These are phyloP conservation scores for Ogataea allantospora DNA, from an alignment of 805 yeast genomes.

Conservation along the genomic window DNA sequence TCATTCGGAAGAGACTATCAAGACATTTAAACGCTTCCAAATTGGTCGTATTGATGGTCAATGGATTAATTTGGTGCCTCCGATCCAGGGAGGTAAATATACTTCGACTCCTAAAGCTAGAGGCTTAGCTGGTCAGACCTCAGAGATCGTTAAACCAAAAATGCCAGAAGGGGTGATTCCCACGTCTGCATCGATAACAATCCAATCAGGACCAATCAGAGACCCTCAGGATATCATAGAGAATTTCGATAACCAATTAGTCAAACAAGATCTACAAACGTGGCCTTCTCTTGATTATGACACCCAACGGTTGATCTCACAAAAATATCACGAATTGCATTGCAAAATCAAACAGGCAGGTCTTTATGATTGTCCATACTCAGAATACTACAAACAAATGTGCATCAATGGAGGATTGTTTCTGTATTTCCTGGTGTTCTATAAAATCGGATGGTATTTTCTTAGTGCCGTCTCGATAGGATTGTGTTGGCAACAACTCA, in stretches of 20 bases:
- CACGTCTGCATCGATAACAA: conserved; percentile 27
- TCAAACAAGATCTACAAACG: conserved; percentile 51
- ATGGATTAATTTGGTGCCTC: conserved; percentile 81
- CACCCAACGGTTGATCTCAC: conserved; percentile 59
- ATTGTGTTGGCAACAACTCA: conserved; percentile 83
- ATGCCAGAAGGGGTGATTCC: conserved; percentile 50
- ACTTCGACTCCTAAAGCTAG: conserved; percentile 27
- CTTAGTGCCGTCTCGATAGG: conserved; percentile 68
- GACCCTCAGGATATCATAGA: conserved; percentile 55
- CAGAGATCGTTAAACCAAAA: conserved; percentile 45
- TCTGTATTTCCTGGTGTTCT: conserved; percentile 46
- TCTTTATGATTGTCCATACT: conserved; percentile 69
- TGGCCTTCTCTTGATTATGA: conserved; percentile 66
- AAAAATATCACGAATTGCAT: conserved; percentile 62
- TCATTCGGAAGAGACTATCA: conserved; percentile 60
- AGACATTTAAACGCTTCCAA: conserved; percentile 51
- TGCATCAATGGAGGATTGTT: conserved; percentile 58
- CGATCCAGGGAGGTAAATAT: conserved; percentile 77
- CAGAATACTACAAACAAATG: conserved; percentile 69
- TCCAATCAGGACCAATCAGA: conserved; percentile 35
- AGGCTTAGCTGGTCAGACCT: conserved; percentile 41
- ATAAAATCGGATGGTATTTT: conserved; percentile 44
- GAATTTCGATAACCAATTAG: conserved; percentile 55
- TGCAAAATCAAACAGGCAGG: conserved; percentile 52
- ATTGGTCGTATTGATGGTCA: conserved; percentile 62